Evolutionary conservation across 345 rosid genomes (phyloP), one percentile per base, ranked within the genome.

Genomic region (Physaria fendleri): DNA sequence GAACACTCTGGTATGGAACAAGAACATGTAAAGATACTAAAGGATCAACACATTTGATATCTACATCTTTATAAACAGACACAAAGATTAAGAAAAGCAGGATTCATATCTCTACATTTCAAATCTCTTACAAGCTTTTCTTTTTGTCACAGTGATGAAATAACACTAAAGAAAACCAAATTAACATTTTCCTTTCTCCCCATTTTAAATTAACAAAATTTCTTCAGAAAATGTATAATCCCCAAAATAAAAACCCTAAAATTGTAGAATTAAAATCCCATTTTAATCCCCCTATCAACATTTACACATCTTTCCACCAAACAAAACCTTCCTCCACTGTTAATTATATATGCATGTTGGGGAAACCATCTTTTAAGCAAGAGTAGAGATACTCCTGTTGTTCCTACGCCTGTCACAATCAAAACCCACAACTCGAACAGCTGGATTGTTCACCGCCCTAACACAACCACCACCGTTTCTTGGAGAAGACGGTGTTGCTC

Each of bases 401-500:
- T 1, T 78, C 64, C 33, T 63, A 40, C 60, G 57, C 30, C 87
- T 48, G 76, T 84, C 89, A 73, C 97, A 92, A 76, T 92, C 92
- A 10, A 92, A 92, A 41, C 98, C 98, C 72, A 88, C 98, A 0
- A 92, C 66, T 46, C 95, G 78, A 76, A 88, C 91, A 1, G 72
- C 78, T 9, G 98, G 98, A 40, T 79, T 88, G 86, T 71, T 81
- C 35, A 15, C 59, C 41, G 23, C 59, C 41, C 59, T 29, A 2
- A 73, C 77, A 38, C 96, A 79, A 33, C 79, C 68, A 33, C 79
- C 68, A 12, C 82, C 85, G 68, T 78, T 88, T 73, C 95, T 81
- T 13, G 59, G 59, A 5, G 92, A 78, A 3, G 83, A 52, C 1
- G 94, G 84, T 9, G 49, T 35, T 3, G 42, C 21, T 8, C 56